phyloP scores from a whole-genome alignment of 257 asterid species.

The Anisodus acutangulus region DNA sequence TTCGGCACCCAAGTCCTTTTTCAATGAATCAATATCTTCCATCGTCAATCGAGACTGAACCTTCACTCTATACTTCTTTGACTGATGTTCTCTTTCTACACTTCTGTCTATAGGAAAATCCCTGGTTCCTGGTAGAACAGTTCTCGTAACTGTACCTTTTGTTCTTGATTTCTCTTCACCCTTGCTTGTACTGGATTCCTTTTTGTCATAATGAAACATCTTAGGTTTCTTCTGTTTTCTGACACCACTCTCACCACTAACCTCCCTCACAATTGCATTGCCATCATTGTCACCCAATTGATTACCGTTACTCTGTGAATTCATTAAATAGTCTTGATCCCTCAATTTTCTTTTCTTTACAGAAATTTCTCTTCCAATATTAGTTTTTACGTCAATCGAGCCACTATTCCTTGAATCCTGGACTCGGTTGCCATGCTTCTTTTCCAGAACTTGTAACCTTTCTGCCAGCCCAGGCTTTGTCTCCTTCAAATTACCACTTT shows the following conservation, averaged over 20 bases:
- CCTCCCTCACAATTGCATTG: slow-evolving; percentile 42
- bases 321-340: slow-evolving; percentile 42
- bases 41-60: slow-evolving; percentile 45
- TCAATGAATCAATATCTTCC: slow-evolving; percentile 66
- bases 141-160: slow-evolving; percentile 39
- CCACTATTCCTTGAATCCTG: slow-evolving; percentile 47
- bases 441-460: slow-evolving; percentile 44
- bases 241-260: slow-evolving; percentile 47
- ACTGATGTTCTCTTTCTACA: slow-evolving; percentile 50
- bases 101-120: slow-evolving; percentile 40
- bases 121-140: slow-evolving; percentile 44
- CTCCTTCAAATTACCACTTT: slow-evolving; percentile 39
- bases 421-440: slow-evolving; percentile 41
- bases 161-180: slow-evolving; percentile 41
- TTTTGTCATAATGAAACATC: slow-evolving; percentile 52
- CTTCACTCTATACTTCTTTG: slow-evolving; percentile 45
- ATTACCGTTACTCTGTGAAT: slow-evolving; percentile 41
- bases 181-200: slow-evolving; percentile 42
- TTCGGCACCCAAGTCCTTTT: slow-evolving; percentile 71
- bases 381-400: slow-evolving; percentile 38
- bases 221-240: slow-evolving; percentile 55
- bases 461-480: slow-evolving; percentile 42
- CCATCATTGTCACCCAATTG: slow-evolving; percentile 40
- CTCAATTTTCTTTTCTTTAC: slow-evolving; percentile 58
- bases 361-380: slow-evolving; percentile 40